These are phyloP conservation scores for Penicillium sp. DNA, from an alignment of 2,329 filamentous ascomycete genomes.

Conservation along the genomic window DNA sequence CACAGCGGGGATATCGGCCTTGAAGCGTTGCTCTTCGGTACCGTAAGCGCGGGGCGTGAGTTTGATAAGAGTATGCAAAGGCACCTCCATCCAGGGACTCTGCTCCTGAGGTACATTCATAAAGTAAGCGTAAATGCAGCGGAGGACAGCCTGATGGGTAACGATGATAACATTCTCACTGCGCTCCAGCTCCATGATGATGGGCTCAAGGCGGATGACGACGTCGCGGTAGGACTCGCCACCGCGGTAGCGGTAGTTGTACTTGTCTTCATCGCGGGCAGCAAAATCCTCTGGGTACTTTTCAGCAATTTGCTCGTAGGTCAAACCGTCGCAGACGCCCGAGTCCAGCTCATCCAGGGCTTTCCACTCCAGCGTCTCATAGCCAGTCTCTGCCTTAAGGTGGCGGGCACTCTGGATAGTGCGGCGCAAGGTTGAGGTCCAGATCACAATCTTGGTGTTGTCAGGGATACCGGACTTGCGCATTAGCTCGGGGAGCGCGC, in stretches of 20 bases:
- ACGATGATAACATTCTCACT: constrained; percentile 97
- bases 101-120: constrained; percentile 93
- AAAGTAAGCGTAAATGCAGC: constrained; percentile 98
- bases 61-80: constrained; percentile 93
- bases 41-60: constrained; percentile 91
- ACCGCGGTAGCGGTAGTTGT: constrained; percentile 97
- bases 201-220: constrained; percentile 94
- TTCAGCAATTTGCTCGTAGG: constrained; percentile 91
- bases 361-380: constrained; percentile 98
- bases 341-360: constrained; percentile 95
- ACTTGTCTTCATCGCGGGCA: constrained; percentile 96
- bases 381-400: constrained; percentile 65
- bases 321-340: constrained; percentile 93
- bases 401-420: constrained; percentile 90
- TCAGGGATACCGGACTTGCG: constrained; percentile 77
- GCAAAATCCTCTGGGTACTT: constrained; percentile 91
- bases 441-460: constrained; percentile 63
- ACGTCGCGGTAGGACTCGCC: constrained; percentile 96
- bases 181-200: constrained; percentile 98
- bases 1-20: constrained; percentile 90
- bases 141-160: constrained; percentile 92
- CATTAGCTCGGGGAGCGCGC: constrained; percentile 78
- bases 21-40: constrained; percentile 82
- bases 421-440: constrained; percentile 73
- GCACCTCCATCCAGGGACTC: constrained; percentile 98